phyloP scores from a whole-genome alignment of 495 filamentous ascomycete species.

The Saxophila tyrrhenica region DNA sequence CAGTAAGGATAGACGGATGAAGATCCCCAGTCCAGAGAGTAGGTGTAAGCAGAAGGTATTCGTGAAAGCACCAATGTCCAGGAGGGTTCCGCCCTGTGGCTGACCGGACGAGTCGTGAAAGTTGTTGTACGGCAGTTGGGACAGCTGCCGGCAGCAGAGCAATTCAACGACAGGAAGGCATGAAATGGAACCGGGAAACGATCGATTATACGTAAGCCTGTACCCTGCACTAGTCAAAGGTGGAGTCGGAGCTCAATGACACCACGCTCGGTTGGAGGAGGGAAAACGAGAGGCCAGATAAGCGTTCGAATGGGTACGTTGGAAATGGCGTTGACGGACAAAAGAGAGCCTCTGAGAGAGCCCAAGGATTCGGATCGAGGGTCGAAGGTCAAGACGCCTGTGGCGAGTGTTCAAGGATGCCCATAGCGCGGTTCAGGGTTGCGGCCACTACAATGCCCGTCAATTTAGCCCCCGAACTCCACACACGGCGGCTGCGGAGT shows the following conservation, averaged over 20 bases:
- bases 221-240: neutral
- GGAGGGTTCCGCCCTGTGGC: neutral
- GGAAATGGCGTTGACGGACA: neutral
- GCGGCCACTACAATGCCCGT: neutral
- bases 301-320: neutral
- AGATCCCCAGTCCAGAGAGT: no score
- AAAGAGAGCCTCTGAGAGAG: neutral
- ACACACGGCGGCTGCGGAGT: neutral
- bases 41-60: no score
- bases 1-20: no score
- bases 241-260: neutral
- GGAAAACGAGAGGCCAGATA: neutral
- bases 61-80: no score
- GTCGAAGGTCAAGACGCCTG: no score
- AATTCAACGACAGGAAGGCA: no score
- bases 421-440: neutral
- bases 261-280: neutral
- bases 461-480: neutral
- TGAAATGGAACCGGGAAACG: neutral
- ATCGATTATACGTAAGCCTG: neutral
- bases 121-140: neutral
- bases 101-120: neutral
- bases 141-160: neutral
- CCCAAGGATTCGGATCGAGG: no score
- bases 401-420: neutral